Evolutionary conservation across 192 early-diverging fungal genomes (phyloP), one percentile per base, ranked within the genome.

Genomic region (Entomortierella parvispora): DNA sequence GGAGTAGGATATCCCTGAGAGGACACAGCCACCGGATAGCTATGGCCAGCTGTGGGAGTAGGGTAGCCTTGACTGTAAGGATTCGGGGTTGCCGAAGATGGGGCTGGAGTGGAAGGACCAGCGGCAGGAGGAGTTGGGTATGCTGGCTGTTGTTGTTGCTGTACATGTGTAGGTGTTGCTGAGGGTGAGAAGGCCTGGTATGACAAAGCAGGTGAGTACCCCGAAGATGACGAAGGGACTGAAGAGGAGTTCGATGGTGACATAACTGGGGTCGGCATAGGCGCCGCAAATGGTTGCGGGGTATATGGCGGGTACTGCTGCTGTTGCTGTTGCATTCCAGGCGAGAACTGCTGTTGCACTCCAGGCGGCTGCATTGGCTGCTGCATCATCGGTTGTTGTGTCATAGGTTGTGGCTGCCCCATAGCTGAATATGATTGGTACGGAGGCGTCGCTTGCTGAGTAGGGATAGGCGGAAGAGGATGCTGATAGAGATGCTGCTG

Each of bases 31-130:
- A 62, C 31, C 2, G 72, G 72, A 18, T 76, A 76, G 20, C 34
- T 53, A 34, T 76, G 43, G 15, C 63, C n/a, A 12, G 58, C 20
- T 29, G 50, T 58, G 9, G 65, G 71, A 2, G 71, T 66, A 9
- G 64, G 52, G 25, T 76, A 67, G 40, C 71, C 71, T 57, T 66
- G 71, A 57, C 71, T 76, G 45, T 76, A 76, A 2, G 71, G 71
- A 56, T 76, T 57, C 8, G 71, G 32, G 4, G 45, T 29, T 54
- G 52, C 18, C 44, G 33, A 14, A 20, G 69, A 8, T 46, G 56
- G 8, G 4, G 44, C 44, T 3, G 55, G 42, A 20, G 43, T 55
- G 12, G 61, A 31, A 1, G 58, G 45, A 7, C 31, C 50, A 44
- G 46, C 45, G 12, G 69, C 52, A 0, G 51, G n/a, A n/a, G n/a